Conservation (phyloP, 139 green algal species). For the Pleodorina starrii region DNA sequence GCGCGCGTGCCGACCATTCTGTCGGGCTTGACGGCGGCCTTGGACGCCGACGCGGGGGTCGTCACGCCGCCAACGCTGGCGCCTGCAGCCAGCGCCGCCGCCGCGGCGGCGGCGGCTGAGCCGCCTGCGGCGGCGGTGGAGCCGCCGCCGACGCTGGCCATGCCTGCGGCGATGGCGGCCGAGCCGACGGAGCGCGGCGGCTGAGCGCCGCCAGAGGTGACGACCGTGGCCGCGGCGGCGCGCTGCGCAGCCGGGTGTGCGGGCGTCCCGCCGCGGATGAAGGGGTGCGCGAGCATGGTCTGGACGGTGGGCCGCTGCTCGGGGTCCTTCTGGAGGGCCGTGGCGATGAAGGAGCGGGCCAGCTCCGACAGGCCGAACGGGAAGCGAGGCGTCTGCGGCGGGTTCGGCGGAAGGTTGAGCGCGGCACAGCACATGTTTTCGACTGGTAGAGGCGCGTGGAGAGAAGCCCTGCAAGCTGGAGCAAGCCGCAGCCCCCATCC, state of each 20-base stretch:
- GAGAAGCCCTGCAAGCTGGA: too few relatives aligned
- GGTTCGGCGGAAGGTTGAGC: neutral
- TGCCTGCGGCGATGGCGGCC: neutral
- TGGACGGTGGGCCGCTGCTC: slow-evolving; percentile 59
- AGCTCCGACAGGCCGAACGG: slow-evolving; percentile 60
- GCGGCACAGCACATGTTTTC: too few relatives aligned
- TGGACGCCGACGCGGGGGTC: neutral
- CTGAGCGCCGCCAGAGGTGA: neutral
- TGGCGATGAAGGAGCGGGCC: slow-evolving; percentile 67
- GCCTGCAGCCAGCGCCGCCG: neutral
- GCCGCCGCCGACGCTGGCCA: neutral
- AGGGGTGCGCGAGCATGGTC: slow-evolving; percentile 57
- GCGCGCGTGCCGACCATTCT: neutral
- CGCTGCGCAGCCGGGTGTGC: neutral
- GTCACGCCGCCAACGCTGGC: neutral
- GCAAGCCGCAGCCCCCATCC: too few relatives aligned
- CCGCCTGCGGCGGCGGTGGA: neutral
- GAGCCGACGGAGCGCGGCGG: neutral
- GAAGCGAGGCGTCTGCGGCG: slow-evolving; percentile 48
- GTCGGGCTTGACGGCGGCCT: neutral
- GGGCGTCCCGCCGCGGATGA: slow-evolving; percentile 1
- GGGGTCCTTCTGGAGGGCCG: slow-evolving; percentile 72
- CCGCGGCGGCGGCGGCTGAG: neutral
- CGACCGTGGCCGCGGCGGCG: neutral
- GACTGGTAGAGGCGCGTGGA: too few relatives aligned